phyloP scores from a whole-genome alignment of 352 stramenopile species.

The Paralagenidium karlingii region DNA sequence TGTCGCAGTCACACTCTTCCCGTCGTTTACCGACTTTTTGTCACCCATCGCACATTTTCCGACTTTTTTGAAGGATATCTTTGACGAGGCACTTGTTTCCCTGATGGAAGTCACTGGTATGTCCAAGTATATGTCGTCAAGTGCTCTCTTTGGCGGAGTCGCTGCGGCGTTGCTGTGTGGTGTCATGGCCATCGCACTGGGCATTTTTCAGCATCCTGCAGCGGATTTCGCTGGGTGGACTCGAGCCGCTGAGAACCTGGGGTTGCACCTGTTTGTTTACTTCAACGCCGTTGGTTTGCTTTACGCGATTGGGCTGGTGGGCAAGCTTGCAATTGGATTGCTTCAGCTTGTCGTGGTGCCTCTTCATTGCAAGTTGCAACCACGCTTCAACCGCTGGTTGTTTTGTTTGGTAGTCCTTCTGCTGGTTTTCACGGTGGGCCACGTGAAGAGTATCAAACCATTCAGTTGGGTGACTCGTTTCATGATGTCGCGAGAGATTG shows the following conservation, averaged over 20 bases:
- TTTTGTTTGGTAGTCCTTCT: conserved; percentile 21
- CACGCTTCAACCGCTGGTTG: conserved; percentile 44
- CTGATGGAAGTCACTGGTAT: too few species aligned
- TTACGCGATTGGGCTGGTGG: conserved; percentile 21
- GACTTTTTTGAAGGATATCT: conserved; percentile 12
- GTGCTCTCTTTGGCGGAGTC: neutral
- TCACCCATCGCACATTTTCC: conserved; percentile 32
- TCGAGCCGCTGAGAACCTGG: neutral
- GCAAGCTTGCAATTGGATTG: conserved; percentile 21
- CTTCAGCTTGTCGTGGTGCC: conserved; percentile 19
- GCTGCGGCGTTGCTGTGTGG: neutral
- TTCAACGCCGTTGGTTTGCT: conserved; percentile 37
- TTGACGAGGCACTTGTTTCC: too few species aligned
- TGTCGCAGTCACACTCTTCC: too few species aligned
- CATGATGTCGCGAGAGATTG: conserved; percentile 7
- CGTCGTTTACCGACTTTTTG: conserved; percentile 46
- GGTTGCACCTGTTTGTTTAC: too few species aligned
- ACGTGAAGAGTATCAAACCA: conserved; percentile 19
- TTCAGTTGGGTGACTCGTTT: too few species aligned
- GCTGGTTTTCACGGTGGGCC: conserved; percentile 20
- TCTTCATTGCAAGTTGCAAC: conserved; percentile 15
- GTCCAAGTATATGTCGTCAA: neutral
- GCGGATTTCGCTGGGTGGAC: conserved; percentile 7
- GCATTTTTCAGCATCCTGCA: conserved; percentile 6
- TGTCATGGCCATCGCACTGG: neutral